Evolutionary conservation across 1,284 basidiomycete genomes (phyloP).

Genomic region (Ceratobasidium sp.): DNA sequence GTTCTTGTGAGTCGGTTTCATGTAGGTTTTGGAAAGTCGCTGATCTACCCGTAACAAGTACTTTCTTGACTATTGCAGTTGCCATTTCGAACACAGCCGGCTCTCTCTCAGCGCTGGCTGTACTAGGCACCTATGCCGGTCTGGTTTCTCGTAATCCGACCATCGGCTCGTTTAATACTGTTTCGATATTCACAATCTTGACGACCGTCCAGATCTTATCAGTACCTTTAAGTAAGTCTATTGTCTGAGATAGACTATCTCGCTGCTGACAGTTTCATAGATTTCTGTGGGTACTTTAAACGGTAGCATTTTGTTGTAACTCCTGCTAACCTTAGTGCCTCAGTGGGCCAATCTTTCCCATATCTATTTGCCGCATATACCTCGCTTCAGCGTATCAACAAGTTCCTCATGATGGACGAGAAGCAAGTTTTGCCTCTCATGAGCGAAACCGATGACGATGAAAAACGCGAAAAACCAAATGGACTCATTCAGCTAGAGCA

Average conservation of each 20-base stretch:
- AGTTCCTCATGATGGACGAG: conserved; percentile 49
- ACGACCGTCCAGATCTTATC: conserved; percentile 39
- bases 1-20: conserved; percentile 39
- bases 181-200: conserved; percentile 45
- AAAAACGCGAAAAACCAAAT: neutral
- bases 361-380: conserved; percentile 50
- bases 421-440: conserved; percentile 25
- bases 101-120: conserved; percentile 35
- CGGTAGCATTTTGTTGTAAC: neutral
- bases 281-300: conserved; percentile 9
- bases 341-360: conserved; percentile 50
- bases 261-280: neutral
- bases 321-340: neutral
- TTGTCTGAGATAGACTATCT: neutral
- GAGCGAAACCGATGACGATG: neutral
- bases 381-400: conserved; percentile 50
- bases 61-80: conserved; percentile 20
- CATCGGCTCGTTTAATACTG: conserved; percentile 15
- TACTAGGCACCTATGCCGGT: conserved; percentile 45
- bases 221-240: conserved; percentile 27
- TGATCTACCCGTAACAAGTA: neutral
- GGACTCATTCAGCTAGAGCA: conserved; percentile 6
- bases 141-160: conserved; percentile 3
- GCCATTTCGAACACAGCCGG: conserved; percentile 40
- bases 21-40: neutral